Conservation (phyloP, 2,329 filamentous ascomycete species). For the Ilyonectria mors-panacis region DNA sequence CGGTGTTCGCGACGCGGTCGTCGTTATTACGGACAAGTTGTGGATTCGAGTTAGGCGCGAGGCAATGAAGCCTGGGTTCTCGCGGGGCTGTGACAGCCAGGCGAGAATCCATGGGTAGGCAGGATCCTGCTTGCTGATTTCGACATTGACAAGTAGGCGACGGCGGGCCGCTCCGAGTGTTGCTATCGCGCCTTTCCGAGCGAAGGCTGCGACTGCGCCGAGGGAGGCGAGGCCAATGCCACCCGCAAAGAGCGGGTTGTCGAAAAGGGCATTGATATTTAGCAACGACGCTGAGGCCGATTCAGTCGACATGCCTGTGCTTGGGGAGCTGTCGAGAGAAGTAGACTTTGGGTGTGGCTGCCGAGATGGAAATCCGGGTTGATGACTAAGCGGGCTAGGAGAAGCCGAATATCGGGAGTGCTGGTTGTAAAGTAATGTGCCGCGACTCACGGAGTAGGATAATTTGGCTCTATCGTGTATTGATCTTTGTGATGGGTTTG, state of each 20-base stretch:
- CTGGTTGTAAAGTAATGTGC: background rate
- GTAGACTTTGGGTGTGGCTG: conserved; percentile 31
- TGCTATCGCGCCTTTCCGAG: conserved; percentile 81
- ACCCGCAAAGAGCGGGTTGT: conserved; percentile 75
- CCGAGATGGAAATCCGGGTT: conserved; percentile 2
- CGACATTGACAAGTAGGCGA: conserved; percentile 92
- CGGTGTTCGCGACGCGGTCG: conserved; percentile 72
- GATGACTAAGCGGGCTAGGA: conserved; percentile 20
- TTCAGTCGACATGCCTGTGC: conserved; percentile 51
- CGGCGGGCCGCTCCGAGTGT: conserved; percentile 82
- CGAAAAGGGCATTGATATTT: conserved; percentile 71
- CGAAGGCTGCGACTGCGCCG: conserved; percentile 85
- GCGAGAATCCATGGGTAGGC: conserved; percentile 95
- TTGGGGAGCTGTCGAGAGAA: conserved; percentile 39
- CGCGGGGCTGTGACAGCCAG: conserved; percentile 91
- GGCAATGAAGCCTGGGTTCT: conserved; percentile 71
- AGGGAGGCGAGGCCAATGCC: conserved; percentile 94
- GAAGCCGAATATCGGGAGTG: background rate
- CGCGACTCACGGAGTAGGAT: too few relatives aligned
- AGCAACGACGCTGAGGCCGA: conserved; percentile 54
- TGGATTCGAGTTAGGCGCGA: conserved; percentile 72
- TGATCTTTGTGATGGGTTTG: too few relatives aligned
- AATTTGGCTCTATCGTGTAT: too few relatives aligned
- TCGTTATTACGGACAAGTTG: conserved; percentile 71
- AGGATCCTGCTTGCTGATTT: conserved; percentile 94